Percentiles rank a stretch among this genome's conserved stretches.
Conservation (phyloP, 306 rosid species). For the Purshia tridentata region DNA sequence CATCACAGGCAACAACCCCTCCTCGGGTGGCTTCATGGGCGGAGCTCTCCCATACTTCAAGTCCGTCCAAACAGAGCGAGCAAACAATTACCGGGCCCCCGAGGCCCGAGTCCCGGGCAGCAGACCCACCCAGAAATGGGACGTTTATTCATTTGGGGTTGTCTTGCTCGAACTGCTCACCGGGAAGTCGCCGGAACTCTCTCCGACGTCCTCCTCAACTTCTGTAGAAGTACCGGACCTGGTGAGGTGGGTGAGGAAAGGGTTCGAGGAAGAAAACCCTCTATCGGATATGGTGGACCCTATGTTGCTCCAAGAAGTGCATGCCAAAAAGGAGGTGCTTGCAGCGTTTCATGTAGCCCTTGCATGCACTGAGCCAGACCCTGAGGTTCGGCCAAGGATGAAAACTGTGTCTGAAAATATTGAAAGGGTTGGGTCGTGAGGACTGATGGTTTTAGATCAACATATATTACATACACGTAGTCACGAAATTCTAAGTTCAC, state of each 20-base stretch:
- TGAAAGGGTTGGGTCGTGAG: constrained; percentile 58
- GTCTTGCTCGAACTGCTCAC: constrained; percentile 83
- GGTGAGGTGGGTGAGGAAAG: constrained; percentile 89
- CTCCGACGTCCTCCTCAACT: constrained; percentile 76
- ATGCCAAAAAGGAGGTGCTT: constrained; percentile 85
- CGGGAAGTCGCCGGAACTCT: constrained; percentile 87
- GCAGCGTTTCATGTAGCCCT: constrained; percentile 87
- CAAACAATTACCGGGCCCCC: constrained; percentile 77
- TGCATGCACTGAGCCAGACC: constrained; percentile 83
- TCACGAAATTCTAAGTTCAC: not conserved
- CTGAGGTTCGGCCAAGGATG: constrained; percentile 88
- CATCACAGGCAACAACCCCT: constrained; percentile 90
- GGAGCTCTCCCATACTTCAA: constrained; percentile 84
- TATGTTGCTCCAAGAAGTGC: constrained; percentile 75
- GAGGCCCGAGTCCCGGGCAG: constrained; percentile 68
- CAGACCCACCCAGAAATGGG: constrained; percentile 92
- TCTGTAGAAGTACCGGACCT: constrained; percentile 73
- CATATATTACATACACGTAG: not conserved
- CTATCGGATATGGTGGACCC: constrained; percentile 93
- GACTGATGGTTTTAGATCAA: too few relatives aligned
- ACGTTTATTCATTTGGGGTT: constrained; percentile 85
- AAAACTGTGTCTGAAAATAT: constrained; percentile 85
- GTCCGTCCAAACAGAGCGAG: constrained; percentile 62
- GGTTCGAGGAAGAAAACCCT: constrained; percentile 87
- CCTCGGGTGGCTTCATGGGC: constrained; percentile 87